Evolutionary conservation across 1,284 basidiomycete genomes (phyloP).

Genomic region (Neonothopanus nambi): DNA sequence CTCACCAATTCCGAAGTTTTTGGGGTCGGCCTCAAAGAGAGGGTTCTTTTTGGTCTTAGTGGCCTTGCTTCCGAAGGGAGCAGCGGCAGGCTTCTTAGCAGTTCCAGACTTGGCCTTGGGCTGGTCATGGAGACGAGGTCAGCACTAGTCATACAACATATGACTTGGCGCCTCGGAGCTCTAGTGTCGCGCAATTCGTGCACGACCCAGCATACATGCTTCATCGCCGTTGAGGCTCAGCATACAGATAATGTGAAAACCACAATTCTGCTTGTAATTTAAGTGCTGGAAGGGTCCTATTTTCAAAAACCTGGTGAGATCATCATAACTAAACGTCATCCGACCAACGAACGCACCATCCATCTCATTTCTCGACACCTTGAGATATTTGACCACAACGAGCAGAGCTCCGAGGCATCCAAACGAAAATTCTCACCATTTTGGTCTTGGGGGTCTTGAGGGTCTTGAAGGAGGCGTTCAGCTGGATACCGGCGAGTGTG

Average conservation of each 20-base stretch:
- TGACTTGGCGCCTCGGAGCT: slow-evolving; percentile 51
- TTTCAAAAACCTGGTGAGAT: slow-evolving; percentile 16
- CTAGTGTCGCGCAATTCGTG: slow-evolving; percentile 40
- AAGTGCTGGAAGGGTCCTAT: slow-evolving; percentile 21
- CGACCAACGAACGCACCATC: slow-evolving; percentile 50
- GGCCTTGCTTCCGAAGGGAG: slow-evolving; percentile 74
- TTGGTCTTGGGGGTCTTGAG: slow-evolving; percentile 13
- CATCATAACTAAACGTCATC: slow-evolving; percentile 37
- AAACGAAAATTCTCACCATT: slow-evolving; percentile 16
- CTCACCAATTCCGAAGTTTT: slow-evolving; percentile 95
- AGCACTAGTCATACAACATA: slow-evolving; percentile 37
- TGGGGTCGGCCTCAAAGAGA: slow-evolving; percentile 88
- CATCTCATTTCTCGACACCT: slow-evolving; percentile 39
- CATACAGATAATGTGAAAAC: slow-evolving; percentile 18
- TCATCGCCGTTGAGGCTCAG: slow-evolving; percentile 33
- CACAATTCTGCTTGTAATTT: neutral
- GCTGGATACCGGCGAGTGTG: too few relatives aligned
- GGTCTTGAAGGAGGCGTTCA: neutral
- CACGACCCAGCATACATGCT: slow-evolving; percentile 39
- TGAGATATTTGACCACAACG: slow-evolving; percentile 1
- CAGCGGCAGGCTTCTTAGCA: slow-evolving; percentile 78
- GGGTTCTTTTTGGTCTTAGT: slow-evolving; percentile 90
- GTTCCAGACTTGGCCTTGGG: slow-evolving; percentile 61
- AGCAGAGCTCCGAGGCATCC: slow-evolving; percentile 15
- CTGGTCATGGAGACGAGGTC: slow-evolving; percentile 90